Conservation (phyloP, 1,284 basidiomycete genomes). For the Kwoniella shivajii region DNA sequence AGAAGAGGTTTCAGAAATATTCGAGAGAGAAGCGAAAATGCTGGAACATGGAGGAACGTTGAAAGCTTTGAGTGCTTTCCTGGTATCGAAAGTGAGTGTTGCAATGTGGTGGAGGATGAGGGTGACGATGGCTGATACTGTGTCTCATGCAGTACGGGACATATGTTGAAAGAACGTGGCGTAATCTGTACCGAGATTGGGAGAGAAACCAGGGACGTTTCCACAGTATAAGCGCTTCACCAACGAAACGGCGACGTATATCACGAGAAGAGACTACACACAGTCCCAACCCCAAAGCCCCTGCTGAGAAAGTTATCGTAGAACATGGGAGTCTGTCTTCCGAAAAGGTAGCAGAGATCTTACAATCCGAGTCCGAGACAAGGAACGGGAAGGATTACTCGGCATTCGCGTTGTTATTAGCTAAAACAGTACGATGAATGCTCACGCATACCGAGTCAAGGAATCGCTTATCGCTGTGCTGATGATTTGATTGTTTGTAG, state of each 20-base stretch:
- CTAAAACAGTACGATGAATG: no score
- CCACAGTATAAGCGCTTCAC: not conserved
- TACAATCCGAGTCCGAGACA: no score
- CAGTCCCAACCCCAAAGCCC: no score
- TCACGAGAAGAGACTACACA: not conserved
- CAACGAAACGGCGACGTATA: not conserved
- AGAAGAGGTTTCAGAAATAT: slow-evolving; percentile 14
- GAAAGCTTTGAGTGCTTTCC: not conserved
- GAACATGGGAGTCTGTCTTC: no score
- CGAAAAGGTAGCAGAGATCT: no score
- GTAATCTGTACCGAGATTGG: slow-evolving; percentile 4
- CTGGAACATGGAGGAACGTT: slow-evolving; percentile 4
- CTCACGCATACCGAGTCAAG: no score
- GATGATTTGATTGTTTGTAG: not conserved
- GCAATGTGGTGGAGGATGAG: not conserved
- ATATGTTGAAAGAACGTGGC: slow-evolving; percentile 10
- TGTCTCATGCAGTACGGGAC: slow-evolving; percentile 9
- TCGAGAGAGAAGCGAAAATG: slow-evolving; percentile 12
- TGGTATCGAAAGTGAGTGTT: slow-evolving; percentile 8
- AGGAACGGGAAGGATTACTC: no score
- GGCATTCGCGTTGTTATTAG: no score
- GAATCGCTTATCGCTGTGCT: not conserved
- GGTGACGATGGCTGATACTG: not conserved
- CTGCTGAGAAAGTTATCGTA: no score
- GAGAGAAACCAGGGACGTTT: slow-evolving; percentile 9